These are phyloP conservation scores for Dothistroma septosporum DNA, from an alignment of 2,329 filamentous ascomycete species.

Conservation along the genomic window DNA sequence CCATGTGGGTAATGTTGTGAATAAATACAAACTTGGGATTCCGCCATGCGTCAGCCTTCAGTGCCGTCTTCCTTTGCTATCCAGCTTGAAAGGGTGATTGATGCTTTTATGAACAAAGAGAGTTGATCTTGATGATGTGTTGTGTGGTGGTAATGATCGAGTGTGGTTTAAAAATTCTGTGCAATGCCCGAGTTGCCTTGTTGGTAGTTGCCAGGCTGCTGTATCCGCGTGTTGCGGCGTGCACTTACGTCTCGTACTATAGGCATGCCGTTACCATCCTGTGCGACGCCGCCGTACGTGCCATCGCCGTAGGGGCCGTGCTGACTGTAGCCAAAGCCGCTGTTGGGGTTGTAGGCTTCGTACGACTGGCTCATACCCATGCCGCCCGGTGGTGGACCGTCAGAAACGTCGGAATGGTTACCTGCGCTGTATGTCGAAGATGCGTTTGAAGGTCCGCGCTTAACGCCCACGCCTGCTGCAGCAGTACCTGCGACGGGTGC, in stretches of 20 bases:
- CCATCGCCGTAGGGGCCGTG: constrained; percentile 54
- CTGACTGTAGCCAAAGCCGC: constrained; percentile 53
- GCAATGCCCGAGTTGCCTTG: constrained; percentile 89
- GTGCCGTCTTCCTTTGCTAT: background rate
- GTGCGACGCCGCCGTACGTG: constrained; percentile 48
- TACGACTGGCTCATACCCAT: constrained; percentile 30
- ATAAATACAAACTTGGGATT: background rate
- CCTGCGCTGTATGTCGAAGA: constrained; percentile 91
- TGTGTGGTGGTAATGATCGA: background rate
- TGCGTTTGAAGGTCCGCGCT: constrained; percentile 87
- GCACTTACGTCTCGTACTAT: constrained; percentile 92
- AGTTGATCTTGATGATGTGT: background rate
- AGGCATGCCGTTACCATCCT: constrained; percentile 62
- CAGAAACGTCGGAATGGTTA: constrained; percentile 64
- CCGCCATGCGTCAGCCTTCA: background rate
- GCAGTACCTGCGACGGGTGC: constrained; percentile 62
- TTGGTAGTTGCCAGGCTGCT: constrained; percentile 81
- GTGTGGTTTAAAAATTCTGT: constrained; percentile 74
- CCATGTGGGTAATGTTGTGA: constrained; percentile 7
- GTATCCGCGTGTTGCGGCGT: constrained; percentile 87
- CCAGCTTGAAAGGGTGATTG: background rate
- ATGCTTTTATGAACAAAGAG: constrained; percentile 5
- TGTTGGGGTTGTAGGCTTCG: constrained; percentile 28
- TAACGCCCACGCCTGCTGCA: constrained; percentile 57
- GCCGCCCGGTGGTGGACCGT: constrained; percentile 31